Base-by-base conservation (phyloP, 108 stramenopile species). In the Aurantiochytrium sp. region DNA sequence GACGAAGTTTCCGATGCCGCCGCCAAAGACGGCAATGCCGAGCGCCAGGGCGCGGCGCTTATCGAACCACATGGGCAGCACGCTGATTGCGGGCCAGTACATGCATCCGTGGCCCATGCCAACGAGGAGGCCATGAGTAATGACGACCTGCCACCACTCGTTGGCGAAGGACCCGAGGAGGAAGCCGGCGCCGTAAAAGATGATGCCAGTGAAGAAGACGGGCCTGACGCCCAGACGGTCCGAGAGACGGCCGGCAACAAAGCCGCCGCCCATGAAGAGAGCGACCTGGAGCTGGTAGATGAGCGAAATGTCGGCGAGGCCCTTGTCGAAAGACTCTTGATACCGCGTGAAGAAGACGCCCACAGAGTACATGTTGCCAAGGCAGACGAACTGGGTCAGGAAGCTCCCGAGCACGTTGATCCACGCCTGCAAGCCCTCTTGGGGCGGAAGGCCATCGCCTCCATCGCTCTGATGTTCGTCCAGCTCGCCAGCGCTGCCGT, bases 11-110 rank as follows among this genome's bases (percentile, higher is more conserved):
- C 73, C 73, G 45, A 81, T 48, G n/a, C 73, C 73, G 8, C 42
- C 73, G 73, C 73, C 73, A 17, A 81, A 81, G 3, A 81, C 73
- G 1, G 42, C 39, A 41, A 81, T 81, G 73, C 73, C 73, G 10
- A 81, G 45, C 1, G 73, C 73, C 12, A 81, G 42, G 45, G 42
- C 73, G 6, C 73, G 36, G 12, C 73, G 39, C 3, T 81, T 81
- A 6, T 81, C 73, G 45, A 81, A 81, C 73, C 73, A 81, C 73
- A 81, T 81, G 21, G 73, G 73, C n/a, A 81, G n/a, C 27, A 81
- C 73, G 42, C 42, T 81, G 1, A 81, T 48, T 15, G 73, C 73
- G 30, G 73, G 73, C 73, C 73, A 81, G 39, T 81, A 81, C 30
- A 81, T 24, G 27, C 42, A 41, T 27, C 73, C 73, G 24, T 48